phyloP scores from a whole-genome alignment of 2,329 filamentous ascomycete genomes.

The Penicillium sp. region DNA sequence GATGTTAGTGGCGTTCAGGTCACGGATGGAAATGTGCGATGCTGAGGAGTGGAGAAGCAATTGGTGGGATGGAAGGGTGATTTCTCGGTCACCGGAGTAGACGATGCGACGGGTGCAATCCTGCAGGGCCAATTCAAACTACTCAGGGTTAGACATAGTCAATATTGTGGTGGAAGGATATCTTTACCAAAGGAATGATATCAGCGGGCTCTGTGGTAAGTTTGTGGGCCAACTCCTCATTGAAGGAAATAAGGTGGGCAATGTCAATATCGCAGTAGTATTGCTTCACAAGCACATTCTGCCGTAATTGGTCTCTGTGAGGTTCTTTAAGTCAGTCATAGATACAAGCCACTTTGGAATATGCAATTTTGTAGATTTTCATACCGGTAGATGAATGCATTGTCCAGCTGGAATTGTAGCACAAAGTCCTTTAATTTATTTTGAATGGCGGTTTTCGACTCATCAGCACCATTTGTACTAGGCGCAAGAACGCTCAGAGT shows the following conservation, averaged over 20 bases:
- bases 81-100: slow-evolving; percentile 69
- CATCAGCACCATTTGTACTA: slow-evolving; percentile 64
- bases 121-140: slow-evolving; percentile 91
- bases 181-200: slow-evolving; percentile 80
- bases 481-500: slow-evolving; percentile 77
- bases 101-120: slow-evolving; percentile 93
- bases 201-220: slow-evolving; percentile 88
- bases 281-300: slow-evolving; percentile 91
- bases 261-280: slow-evolving; percentile 97
- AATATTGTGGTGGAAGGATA: background rate
- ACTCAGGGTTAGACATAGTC: slow-evolving; percentile 7
- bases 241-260: slow-evolving; percentile 91
- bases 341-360: background rate
- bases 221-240: slow-evolving; percentile 89
- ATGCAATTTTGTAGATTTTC: slow-evolving; percentile 19
- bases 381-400: slow-evolving; percentile 90
- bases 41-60: slow-evolving; percentile 91
- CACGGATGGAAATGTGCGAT: slow-evolving; percentile 87
- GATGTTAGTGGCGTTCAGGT: slow-evolving; percentile 89
- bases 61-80: slow-evolving; percentile 85
- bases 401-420: slow-evolving; percentile 90
- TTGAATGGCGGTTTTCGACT: slow-evolving; percentile 72
- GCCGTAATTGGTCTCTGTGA: slow-evolving; percentile 83
- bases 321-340: slow-evolving; percentile 3
- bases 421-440: slow-evolving; percentile 85